Conservation (phyloP, 164 flowering plant genomes). For the Magnolia kwangsiensis region DNA sequence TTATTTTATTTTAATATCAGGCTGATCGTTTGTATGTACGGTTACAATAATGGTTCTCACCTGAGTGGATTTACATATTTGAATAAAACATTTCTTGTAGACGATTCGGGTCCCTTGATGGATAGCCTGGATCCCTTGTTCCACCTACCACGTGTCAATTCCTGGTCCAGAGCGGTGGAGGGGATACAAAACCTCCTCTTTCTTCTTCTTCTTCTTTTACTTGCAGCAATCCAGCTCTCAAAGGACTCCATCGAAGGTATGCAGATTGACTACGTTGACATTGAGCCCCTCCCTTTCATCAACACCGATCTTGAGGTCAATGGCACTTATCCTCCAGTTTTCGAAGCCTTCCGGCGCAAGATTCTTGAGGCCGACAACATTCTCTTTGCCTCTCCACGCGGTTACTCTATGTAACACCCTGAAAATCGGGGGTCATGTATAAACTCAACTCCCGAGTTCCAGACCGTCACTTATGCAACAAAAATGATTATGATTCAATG, state of each 20-base stretch:
- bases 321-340: conserved; percentile 39
- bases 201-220: not conserved
- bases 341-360: conserved; percentile 46
- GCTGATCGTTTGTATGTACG: too few species aligned
- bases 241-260: conserved; percentile 31
- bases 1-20: too few species aligned
- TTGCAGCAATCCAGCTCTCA: conserved; percentile 29
- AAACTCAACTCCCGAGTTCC: too few species aligned
- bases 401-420: too few species aligned
- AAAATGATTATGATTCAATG: too few species aligned
- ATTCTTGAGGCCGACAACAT: conserved; percentile 38
- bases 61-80: not conserved
- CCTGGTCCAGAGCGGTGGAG: not conserved
- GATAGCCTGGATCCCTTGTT: not conserved
- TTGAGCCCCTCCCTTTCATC: conserved; percentile 35
- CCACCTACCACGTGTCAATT: not conserved
- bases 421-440: too few species aligned
- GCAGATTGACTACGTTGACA: conserved; percentile 40
- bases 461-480: too few species aligned
- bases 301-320: conserved; percentile 47
- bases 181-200: not conserved
- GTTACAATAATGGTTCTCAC: not conserved
- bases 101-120: not conserved
- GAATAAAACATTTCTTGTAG: not conserved
- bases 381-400: conserved; percentile 56